Percentiles rank a stretch among this genome's conserved stretches.
phyloP scores from a whole-genome alignment of 2,329 filamentous ascomycete genomes.

The Phaeomoniella chlamydospora region DNA sequence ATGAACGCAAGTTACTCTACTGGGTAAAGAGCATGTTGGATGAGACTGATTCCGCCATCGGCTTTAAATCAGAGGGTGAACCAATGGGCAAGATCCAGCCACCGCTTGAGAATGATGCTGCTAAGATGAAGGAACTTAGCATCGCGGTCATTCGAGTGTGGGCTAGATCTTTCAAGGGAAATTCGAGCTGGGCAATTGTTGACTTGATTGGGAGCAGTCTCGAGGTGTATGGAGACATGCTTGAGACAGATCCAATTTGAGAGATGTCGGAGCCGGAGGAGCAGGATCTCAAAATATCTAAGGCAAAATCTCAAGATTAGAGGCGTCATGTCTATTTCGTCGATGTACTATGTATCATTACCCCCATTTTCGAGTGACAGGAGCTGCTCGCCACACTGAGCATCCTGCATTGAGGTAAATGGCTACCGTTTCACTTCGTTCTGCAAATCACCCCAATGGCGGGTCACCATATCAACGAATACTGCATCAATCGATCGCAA shows the following conservation, averaged over 20 bases:
- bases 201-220: conserved; percentile 30
- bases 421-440: too few relatives aligned
- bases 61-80: conserved; percentile 15
- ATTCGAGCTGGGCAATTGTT: conserved; percentile 34
- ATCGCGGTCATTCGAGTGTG: conserved; percentile 33
- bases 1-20: conserved; percentile 29
- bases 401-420: too few relatives aligned
- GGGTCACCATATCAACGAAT: too few relatives aligned
- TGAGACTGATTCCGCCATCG: conserved; percentile 32
- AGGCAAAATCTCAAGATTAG: too few relatives aligned
- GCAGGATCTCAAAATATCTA: not conserved
- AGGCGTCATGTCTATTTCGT: too few relatives aligned
- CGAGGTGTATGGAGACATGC: conserved; percentile 29
- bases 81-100: conserved; percentile 16
- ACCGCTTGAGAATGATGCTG: conserved; percentile 25
- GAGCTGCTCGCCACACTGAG: too few relatives aligned
- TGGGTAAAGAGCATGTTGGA: conserved; percentile 36
- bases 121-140: conserved; percentile 28
- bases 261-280: not conserved
- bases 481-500: too few relatives aligned
- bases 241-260: conserved; percentile 16
- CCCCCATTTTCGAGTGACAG: too few relatives aligned
- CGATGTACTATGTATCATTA: too few relatives aligned
- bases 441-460: too few relatives aligned
- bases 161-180: conserved; percentile 33